Percentiles rank a stretch among this genome's conserved stretches.
These are phyloP conservation scores for Phytophthora kernoviae DNA, from an alignment of 352 stramenopile genomes.

Conservation along the genomic window DNA sequence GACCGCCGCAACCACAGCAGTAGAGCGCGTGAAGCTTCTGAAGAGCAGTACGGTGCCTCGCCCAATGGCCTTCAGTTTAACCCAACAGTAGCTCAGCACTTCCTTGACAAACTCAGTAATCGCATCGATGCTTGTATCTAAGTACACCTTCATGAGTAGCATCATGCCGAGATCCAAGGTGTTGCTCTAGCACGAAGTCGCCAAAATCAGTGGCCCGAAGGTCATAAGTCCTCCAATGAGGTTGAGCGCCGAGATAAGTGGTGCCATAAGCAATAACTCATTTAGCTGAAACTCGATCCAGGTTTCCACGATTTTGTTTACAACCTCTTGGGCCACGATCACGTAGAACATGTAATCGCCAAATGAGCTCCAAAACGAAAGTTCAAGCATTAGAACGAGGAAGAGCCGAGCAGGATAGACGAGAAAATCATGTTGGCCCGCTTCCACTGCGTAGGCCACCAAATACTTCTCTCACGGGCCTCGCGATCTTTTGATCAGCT, in stretches of 20 bases:
- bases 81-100: constrained; percentile 39
- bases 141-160: constrained; percentile 93
- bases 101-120: constrained; percentile 64
- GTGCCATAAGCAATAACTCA: constrained; percentile 91
- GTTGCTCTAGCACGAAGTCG: constrained; percentile 96
- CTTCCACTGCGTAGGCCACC: constrained; percentile 95
- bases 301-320: constrained; percentile 87
- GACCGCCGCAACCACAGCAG: constrained; percentile 19
- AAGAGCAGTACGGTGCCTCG: constrained; percentile 47
- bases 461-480: constrained; percentile 72
- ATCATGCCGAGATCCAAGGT: constrained; percentile 96
- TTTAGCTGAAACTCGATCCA: constrained; percentile 92
- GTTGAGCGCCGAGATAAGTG: constrained; percentile 89
- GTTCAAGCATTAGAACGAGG: constrained; percentile 94
- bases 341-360: constrained; percentile 96
- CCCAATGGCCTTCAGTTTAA: constrained; percentile 46
- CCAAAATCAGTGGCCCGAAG: constrained; percentile 96
- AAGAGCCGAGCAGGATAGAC: constrained; percentile 94
- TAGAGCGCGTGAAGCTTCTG: constrained; percentile 59
- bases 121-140: constrained; percentile 84
- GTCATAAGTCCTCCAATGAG: constrained; percentile 94
- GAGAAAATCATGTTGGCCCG: constrained; percentile 95
- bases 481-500: constrained; percentile 81
- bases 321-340: constrained; percentile 92
- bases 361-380: constrained; percentile 96